A percentile compares a stretch with the other conserved stretches of the same genome.
Evolutionary conservation across 495 filamentous ascomycete genomes (phyloP).

Genomic region (Podospora sp.): DNA sequence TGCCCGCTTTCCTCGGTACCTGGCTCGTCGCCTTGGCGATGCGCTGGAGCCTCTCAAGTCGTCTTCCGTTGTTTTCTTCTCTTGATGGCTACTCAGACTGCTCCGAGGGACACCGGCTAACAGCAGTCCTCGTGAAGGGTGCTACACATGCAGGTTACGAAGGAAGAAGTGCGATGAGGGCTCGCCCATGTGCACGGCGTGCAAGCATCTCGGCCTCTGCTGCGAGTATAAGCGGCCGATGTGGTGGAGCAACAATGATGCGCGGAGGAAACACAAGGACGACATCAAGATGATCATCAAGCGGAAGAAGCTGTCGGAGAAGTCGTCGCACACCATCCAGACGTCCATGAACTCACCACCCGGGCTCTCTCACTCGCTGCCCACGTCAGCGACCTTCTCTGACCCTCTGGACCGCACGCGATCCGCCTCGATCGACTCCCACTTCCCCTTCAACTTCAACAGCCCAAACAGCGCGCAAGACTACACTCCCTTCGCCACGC

Average conservation of each 20-base stretch:
- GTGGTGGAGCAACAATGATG: slow-evolving; percentile 95
- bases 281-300: slow-evolving; percentile 96
- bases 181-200: slow-evolving; percentile 81
- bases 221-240: slow-evolving; percentile 96
- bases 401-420: slow-evolving; percentile 71
- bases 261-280: slow-evolving; percentile 85
- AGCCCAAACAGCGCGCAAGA: slow-evolving; percentile 60
- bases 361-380: slow-evolving; percentile 77
- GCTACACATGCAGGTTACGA: slow-evolving; percentile 93
- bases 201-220: slow-evolving; percentile 78
- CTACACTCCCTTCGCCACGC: slow-evolving; percentile 63
- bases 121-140: slow-evolving; percentile 60
- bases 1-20: slow-evolving; percentile 17
- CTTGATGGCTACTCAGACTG: not conserved
- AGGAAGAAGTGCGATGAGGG: slow-evolving; percentile 98
- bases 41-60: not conserved
- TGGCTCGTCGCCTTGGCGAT: slow-evolving; percentile 5
- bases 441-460: slow-evolving; percentile 75
- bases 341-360: slow-evolving; percentile 67
- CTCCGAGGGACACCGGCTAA: slow-evolving; percentile 30
- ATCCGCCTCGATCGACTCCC: slow-evolving; percentile 77
- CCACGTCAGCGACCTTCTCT: slow-evolving; percentile 77
- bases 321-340: slow-evolving; percentile 63
- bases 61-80: not conserved
- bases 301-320: slow-evolving; percentile 90